Conservation (phyloP, 2,329 filamentous ascomycete genomes). For the Knufia fluminis region DNA sequence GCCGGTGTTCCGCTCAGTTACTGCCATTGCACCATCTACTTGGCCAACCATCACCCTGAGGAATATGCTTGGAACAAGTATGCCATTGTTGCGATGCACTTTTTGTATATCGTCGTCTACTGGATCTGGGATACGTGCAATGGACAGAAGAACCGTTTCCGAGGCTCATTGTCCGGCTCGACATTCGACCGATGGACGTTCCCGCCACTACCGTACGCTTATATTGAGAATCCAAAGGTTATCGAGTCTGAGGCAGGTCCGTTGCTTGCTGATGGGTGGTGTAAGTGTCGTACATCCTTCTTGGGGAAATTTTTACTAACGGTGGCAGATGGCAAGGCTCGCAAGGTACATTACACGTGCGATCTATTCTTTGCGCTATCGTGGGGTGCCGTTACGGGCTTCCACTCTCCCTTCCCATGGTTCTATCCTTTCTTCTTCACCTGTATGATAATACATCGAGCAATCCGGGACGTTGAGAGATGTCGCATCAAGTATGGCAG, state of each 20-base stretch:
- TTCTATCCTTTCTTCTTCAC: conserved; percentile 79
- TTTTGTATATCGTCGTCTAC: conserved; percentile 72
- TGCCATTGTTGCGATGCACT: conserved; percentile 55
- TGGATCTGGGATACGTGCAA: conserved; percentile 90
- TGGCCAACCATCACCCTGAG: conserved; percentile 71
- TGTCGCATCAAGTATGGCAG: conserved; percentile 73
- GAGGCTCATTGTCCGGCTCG: conserved; percentile 47
- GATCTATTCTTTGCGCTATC: conserved; percentile 67
- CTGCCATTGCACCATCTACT: conserved; percentile 86
- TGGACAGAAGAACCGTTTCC: conserved; percentile 89
- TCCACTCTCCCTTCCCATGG: conserved; percentile 75
- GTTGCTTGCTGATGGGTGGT: conserved; percentile 80
- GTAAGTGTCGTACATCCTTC: conserved; percentile 33
- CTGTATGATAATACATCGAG: conserved; percentile 70
- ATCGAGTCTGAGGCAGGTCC: conserved; percentile 67
- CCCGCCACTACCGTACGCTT: conserved; percentile 84
- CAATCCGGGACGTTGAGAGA: conserved; percentile 62
- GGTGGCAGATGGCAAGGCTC: conserved; percentile 53
- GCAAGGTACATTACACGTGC: conserved; percentile 74
- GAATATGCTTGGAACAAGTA: conserved; percentile 68
- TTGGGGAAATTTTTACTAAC: conserved; percentile 16
- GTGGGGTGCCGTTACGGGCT: conserved; percentile 76
- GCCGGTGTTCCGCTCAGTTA: conserved; percentile 84
- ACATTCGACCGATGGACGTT: conserved; percentile 64
- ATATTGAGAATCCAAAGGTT: conserved; percentile 67